Percentiles rank a stretch among this genome's conserved stretches.
Evolutionary conservation across 345 rosid species (phyloP).

Genomic region (Populus alba): DNA sequence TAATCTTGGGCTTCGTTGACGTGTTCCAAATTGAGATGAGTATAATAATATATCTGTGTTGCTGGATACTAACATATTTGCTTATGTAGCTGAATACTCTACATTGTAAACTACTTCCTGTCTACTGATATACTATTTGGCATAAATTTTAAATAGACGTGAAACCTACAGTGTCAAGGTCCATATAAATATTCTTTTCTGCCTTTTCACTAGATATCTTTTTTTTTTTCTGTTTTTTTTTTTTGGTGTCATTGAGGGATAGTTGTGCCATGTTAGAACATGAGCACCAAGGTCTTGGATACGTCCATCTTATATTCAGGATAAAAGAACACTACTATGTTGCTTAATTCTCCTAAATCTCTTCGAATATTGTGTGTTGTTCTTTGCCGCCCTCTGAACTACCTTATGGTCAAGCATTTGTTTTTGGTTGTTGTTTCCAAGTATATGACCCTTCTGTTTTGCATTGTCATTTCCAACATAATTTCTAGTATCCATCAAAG

Average conservation of each 20-base stretch:
- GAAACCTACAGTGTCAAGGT: neutral
- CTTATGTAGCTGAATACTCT: neutral
- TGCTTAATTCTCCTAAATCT: neutral
- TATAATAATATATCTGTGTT: neutral
- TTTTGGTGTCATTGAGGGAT: neutral
- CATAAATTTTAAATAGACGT: neutral
- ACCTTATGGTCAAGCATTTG: neutral
- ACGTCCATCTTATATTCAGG: neutral
- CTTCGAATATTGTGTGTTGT: neutral
- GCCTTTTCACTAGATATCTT: neutral
- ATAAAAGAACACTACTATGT: neutral
- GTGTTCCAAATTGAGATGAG: neutral
- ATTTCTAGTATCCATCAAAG: neutral
- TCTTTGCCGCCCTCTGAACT: neutral
- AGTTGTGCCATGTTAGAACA: neutral
- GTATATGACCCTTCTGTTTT: neutral
- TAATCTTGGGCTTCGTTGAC: neutral
- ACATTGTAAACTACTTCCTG: neutral
- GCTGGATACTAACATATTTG: neutral
- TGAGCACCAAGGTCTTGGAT: neutral
- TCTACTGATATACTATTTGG: neutral
- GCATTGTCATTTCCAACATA: neutral
- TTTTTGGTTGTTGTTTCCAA: neutral
- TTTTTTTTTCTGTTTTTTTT: neutral
- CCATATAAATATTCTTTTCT: neutral